Conservation (phyloP, 164 flowering plant genomes). For the Warburgia ugandensis region DNA sequence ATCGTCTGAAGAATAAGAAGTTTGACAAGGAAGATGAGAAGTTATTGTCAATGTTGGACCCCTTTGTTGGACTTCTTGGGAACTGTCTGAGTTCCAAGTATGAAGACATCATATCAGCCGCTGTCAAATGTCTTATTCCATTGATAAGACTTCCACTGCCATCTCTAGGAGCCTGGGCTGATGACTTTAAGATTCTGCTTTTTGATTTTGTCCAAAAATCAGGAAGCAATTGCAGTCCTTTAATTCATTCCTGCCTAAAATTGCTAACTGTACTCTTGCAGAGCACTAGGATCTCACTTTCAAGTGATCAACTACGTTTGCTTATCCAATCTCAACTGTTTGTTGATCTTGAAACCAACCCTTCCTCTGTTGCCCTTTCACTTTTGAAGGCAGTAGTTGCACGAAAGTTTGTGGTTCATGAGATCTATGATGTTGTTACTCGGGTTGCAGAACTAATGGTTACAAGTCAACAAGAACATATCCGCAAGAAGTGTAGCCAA, state of each 20-base stretch:
- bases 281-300: constrained; percentile 53
- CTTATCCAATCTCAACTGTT: constrained; percentile 77
- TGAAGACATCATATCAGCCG: constrained; percentile 57
- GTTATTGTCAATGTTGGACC: constrained; percentile 63
- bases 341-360: constrained; percentile 72
- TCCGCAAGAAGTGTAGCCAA: constrained; percentile 73
- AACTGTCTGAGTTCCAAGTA: constrained; percentile 69
- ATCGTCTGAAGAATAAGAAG: constrained; percentile 48
- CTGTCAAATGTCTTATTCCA: constrained; percentile 60
- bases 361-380: constrained; percentile 68
- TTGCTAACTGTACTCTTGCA: constrained; percentile 64
- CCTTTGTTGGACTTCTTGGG: constrained; percentile 55
- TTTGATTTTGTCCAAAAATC: constrained; percentile 64
- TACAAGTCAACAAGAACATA: constrained; percentile 57
- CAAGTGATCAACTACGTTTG: constrained; percentile 58
- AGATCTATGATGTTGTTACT: constrained; percentile 81
- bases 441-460: constrained; percentile 74
- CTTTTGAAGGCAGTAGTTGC: constrained; percentile 71
- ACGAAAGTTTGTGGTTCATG: constrained; percentile 61
- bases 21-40: constrained; percentile 34
- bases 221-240: constrained; percentile 33
- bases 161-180: constrained; percentile 50
- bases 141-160: constrained; percentile 76
- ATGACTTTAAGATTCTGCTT: constrained; percentile 55
- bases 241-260: constrained; percentile 64